Evolutionary conservation across 805 yeast species (phyloP), one percentile per base, ranked within the genome.

Genomic region (Komagataella kurtzmanii): DNA sequence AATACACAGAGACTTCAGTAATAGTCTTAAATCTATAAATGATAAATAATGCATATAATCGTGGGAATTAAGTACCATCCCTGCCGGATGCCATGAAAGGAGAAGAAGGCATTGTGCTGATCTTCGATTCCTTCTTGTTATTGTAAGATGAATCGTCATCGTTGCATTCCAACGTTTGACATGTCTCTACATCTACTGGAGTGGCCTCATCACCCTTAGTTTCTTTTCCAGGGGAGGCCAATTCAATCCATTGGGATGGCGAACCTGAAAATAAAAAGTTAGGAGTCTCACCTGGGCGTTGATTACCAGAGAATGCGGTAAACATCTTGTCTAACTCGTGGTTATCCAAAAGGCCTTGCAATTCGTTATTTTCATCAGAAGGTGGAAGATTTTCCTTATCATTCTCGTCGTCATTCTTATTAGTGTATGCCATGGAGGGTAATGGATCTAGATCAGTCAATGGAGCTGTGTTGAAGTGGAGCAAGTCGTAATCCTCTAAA

Each of bases 1-100:
- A 89, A 85, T 58, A 79, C 86, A 1, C 76, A 78, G 21, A 54
- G 55, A 49, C 48, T n/a, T 30, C 47, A 52, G 7, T 24, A 14
- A 10, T 50, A 46, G 50, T 44, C 10, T 17, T 10, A n/a, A 17
- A 19, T 10, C 7, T 44, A 12, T 44, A 44, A 44, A 44, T 18
- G 46, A 18, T 44, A 17, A 12, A 19, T 8, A 44, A 7, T 18
- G 46, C 46, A 17, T 44, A 10, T n/a, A 44, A 30, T 30, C 10
- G 6, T 14, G 14, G 10, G 40, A 30, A 14, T 30, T 30, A 30
- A 30, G 14, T 8, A 10, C 40, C 40, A 8, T 30, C 40, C 14
- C 14, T 30, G 10, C 40, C 40, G 12, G 40, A 10, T 30, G 40
- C 40, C n/a, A 30, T 30, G 10, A 30, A 30, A 30, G 40, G 40